phyloP scores from a whole-genome alignment of 495 filamentous ascomycete genomes.

The Chaetomium tenue region DNA sequence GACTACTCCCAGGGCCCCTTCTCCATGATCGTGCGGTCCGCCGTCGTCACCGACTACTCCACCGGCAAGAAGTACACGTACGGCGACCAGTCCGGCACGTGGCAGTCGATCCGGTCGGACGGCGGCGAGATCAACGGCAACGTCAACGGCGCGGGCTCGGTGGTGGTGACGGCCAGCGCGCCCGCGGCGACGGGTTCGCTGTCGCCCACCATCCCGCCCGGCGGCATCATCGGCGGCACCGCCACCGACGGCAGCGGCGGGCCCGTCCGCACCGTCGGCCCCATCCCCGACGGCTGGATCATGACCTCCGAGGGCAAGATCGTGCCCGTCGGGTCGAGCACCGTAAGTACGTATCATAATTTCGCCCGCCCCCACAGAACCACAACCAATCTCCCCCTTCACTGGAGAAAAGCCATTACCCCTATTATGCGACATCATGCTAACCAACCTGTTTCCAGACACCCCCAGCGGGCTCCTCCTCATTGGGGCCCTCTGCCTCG shows the following conservation, averaged over 20 bases:
- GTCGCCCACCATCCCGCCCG: slow-evolving; percentile 46
- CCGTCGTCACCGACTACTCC: slow-evolving; percentile 84
- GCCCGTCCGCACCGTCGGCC: slow-evolving; percentile 45
- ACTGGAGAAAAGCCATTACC: not conserved
- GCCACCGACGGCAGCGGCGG: slow-evolving; percentile 48
- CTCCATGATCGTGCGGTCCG: slow-evolving; percentile 75
- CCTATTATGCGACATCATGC: not conserved
- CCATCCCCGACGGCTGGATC: slow-evolving; percentile 70
- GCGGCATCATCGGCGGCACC: slow-evolving; percentile 60
- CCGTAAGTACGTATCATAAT: slow-evolving; percentile 28
- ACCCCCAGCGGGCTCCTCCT: slow-evolving; percentile 14
- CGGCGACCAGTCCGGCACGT: slow-evolving; percentile 69
- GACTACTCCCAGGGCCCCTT: slow-evolving; percentile 79
- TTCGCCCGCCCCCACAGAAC: not conserved
- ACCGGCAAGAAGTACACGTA: slow-evolving; percentile 82
- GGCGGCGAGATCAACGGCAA: slow-evolving; percentile 62
- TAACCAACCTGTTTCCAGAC: slow-evolving; percentile 6
- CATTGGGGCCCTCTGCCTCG: slow-evolving; percentile 5
- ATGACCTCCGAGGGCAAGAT: slow-evolving; percentile 70
- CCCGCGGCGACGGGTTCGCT: slow-evolving; percentile 38
- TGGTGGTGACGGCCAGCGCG: slow-evolving; percentile 48
- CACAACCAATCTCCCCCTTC: not conserved
- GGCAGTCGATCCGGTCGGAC: slow-evolving; percentile 58
- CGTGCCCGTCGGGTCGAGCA: slow-evolving; percentile 53
- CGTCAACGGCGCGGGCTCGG: slow-evolving; percentile 43